These are phyloP conservation scores for Beauveria bassiana DNA, from an alignment of 2,329 filamentous ascomycete genomes.

Conservation along the genomic window DNA sequence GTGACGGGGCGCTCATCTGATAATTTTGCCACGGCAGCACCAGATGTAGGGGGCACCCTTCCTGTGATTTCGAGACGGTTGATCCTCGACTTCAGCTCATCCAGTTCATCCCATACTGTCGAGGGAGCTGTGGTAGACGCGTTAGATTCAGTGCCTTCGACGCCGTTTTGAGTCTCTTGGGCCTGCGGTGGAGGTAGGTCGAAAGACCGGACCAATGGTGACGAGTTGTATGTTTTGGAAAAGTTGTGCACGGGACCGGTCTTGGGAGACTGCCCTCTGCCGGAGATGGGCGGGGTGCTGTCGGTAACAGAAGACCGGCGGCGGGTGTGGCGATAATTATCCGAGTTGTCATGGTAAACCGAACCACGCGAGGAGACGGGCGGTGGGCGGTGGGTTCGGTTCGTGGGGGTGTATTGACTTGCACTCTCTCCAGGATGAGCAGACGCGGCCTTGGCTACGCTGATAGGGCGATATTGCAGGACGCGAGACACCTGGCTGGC, in stretches of 20 bases:
- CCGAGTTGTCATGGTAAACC: slow-evolving; percentile 36
- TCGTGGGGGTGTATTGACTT: slow-evolving; percentile 8
- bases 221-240: slow-evolving; percentile 45
- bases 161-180: slow-evolving; percentile 28
- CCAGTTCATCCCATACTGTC: slow-evolving; percentile 95
- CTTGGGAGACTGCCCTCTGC: slow-evolving; percentile 39
- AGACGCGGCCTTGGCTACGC: slow-evolving; percentile 36
- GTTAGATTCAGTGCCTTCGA: slow-evolving; percentile 75
- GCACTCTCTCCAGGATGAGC: slow-evolving; percentile 30
- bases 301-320: slow-evolving; percentile 42
- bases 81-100: slow-evolving; percentile 90
- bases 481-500: slow-evolving; percentile 32
- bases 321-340: slow-evolving; percentile 22
- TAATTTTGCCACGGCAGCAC: slow-evolving; percentile 65
- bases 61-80: slow-evolving; percentile 83
- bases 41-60: slow-evolving; percentile 75
- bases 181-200: slow-evolving; percentile 24
- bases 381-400: slow-evolving; percentile 33
- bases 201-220: slow-evolving; percentile 44
- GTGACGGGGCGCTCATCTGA: slow-evolving; percentile 80
- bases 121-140: slow-evolving; percentile 82
- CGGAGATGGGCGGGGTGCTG: slow-evolving; percentile 29
- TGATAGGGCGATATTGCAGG: slow-evolving; percentile 34
- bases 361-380: slow-evolving; percentile 43
- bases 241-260: slow-evolving; percentile 18